A percentile compares a stretch with the other conserved stretches of the same genome.
Conservation (phyloP, 2,329 filamentous ascomycete species). For the Ophiosphaerella korrae region DNA sequence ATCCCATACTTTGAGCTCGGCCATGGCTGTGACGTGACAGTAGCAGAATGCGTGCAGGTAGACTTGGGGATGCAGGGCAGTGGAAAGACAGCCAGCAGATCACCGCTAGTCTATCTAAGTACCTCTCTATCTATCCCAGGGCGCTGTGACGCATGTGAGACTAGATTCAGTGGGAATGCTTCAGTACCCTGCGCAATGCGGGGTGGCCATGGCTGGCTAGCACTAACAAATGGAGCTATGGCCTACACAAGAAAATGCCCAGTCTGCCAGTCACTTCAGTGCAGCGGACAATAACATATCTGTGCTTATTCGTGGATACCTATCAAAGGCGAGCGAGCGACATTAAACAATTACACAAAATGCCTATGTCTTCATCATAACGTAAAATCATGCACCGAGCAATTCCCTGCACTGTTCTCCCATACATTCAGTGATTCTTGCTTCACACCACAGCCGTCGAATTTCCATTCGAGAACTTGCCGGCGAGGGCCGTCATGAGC, state of each 20-base stretch:
- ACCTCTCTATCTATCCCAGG: background rate
- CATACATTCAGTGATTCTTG: background rate
- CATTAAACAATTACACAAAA: conserved; percentile 29
- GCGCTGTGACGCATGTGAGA: conserved; percentile 9
- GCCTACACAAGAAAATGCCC: background rate
- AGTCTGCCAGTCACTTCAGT: no score
- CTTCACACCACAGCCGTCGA: conserved; percentile 15
- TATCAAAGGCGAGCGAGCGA: conserved; percentile 16
- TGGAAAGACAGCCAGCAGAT: conserved; percentile 3
- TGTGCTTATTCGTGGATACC: conserved; percentile 8
- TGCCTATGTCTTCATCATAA: conserved; percentile 1
- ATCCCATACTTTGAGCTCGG: conserved; percentile 52
- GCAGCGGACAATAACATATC: no score
- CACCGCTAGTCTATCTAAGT: background rate
- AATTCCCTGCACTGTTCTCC: conserved; percentile 1
- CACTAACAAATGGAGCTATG: background rate
- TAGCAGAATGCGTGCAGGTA: background rate
- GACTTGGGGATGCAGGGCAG: background rate
- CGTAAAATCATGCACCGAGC: conserved; percentile 3
- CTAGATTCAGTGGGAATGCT: conserved; percentile 15
- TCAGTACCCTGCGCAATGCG: conserved; percentile 9
- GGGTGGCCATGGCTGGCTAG: background rate
- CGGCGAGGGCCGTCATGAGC: conserved; percentile 70
- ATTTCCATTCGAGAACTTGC: conserved; percentile 50
- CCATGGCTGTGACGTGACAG: conserved; percentile 28